These are phyloP conservation scores for Acarospora socialis DNA, from an alignment of 2,329 filamentous ascomycete genomes.

Conservation along the genomic window DNA sequence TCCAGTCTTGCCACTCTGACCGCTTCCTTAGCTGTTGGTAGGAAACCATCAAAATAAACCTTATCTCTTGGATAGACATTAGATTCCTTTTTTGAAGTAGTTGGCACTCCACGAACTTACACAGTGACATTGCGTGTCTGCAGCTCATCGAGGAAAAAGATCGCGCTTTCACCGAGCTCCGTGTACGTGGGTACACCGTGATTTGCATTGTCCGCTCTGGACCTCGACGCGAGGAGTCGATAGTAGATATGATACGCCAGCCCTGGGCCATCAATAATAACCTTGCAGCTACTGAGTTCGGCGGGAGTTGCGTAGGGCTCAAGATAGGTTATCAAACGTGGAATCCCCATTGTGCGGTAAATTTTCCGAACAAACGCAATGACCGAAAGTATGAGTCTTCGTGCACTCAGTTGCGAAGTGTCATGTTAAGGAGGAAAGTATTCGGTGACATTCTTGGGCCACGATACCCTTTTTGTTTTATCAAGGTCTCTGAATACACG, in stretches of 20 bases:
- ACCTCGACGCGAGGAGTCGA: slow-evolving; percentile 33
- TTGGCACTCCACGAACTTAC: slow-evolving; percentile 33
- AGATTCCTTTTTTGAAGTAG: slow-evolving; percentile 11
- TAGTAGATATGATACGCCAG: slow-evolving; percentile 61
- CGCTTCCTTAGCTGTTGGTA: slow-evolving; percentile 52
- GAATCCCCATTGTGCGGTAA: slow-evolving; percentile 50
- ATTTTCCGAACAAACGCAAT: too few relatives aligned
- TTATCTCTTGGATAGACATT: slow-evolving; percentile 36
- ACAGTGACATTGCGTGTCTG: slow-evolving; percentile 41
- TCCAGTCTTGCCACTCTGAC: slow-evolving; percentile 49
- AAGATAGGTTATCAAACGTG: slow-evolving; percentile 39
- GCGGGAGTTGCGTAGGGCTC: slow-evolving; percentile 36
- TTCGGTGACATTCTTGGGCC: too few relatives aligned
- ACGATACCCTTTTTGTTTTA: too few relatives aligned
- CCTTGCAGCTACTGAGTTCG: slow-evolving; percentile 24
- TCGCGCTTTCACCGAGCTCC: slow-evolving; percentile 44
- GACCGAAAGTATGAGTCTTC: too few relatives aligned
- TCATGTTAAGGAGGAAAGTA: too few relatives aligned
- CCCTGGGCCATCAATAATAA: slow-evolving; percentile 63
- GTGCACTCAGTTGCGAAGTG: too few relatives aligned
- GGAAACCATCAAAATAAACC: slow-evolving; percentile 75
- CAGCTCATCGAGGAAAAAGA: slow-evolving; percentile 50
- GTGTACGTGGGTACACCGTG: slow-evolving; percentile 46
- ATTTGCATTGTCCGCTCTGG: slow-evolving; percentile 30
- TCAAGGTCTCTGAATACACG: too few relatives aligned